Conservation (phyloP, 768 basidiomycete species). For the Melanogaster broomeanus region DNA sequence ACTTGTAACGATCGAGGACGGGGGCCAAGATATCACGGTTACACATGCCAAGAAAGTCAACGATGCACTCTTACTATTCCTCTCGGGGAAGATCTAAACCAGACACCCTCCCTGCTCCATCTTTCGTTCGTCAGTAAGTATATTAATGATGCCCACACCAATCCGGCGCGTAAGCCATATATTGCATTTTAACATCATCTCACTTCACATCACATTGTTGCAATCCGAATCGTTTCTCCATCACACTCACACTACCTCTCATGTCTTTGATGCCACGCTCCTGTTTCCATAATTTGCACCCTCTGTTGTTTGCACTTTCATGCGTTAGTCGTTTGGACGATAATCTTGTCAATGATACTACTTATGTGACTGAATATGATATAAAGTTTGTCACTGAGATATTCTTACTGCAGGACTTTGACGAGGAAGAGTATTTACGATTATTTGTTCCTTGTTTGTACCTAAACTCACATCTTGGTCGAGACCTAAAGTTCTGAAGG, state of each 20-base stretch:
- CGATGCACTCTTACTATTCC: conserved; percentile 27
- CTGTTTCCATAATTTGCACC: neutral
- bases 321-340: neutral
- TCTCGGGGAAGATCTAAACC: conserved; percentile 8
- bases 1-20: conserved; percentile 30
- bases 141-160: neutral
- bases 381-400: neutral
- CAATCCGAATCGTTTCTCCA: neutral
- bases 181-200: neutral
- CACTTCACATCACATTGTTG: neutral
- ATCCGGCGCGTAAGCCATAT: neutral
- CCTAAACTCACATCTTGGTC: no score
- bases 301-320: neutral
- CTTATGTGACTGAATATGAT: neutral
- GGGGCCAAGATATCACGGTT: conserved; percentile 32
- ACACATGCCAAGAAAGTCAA: conserved; percentile 35
- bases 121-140: neutral
- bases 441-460: no score
- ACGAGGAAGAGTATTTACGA: no score
- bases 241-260: neutral
- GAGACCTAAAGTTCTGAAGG: no score
- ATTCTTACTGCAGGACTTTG: no score
- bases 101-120: neutral
- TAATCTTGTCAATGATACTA: neutral
- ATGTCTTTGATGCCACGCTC: neutral